Evolutionary conservation across 441 rosid species (phyloP).

Genomic region (Populus trichocarpa): DNA sequence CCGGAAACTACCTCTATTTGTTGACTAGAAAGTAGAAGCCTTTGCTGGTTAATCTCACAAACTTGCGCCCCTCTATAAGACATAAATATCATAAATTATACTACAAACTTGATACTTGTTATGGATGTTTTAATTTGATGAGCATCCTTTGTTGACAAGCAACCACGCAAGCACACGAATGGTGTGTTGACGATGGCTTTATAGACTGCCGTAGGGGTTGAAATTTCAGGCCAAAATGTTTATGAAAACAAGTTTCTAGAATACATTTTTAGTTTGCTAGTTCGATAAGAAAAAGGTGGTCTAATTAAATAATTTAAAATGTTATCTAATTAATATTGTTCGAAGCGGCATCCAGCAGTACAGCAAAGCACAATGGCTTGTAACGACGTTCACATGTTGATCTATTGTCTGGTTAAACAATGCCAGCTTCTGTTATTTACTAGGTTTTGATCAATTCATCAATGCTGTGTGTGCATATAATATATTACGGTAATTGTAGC

Average conservation of each 20-base stretch:
- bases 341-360: not conserved
- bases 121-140: not conserved
- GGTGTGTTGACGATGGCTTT: conserved; percentile 13
- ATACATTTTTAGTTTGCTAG: not conserved
- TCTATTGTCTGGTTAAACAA: not conserved
- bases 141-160: conserved; percentile 32
- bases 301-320: not conserved
- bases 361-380: conserved; percentile 3
- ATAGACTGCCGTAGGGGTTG: conserved; percentile 20
- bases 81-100: not conserved
- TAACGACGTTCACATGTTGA: conserved; percentile 9
- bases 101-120: not conserved
- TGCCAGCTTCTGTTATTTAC: not conserved
- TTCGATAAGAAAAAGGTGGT: not conserved
- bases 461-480: not conserved
- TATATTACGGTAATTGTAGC: not conserved
- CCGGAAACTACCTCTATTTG: not conserved
- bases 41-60: not conserved
- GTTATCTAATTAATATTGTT: not conserved
- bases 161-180: conserved; percentile 8
- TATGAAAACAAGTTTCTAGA: conserved; percentile 7
- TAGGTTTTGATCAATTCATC: not conserved
- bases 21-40: not conserved
- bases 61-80: not conserved
- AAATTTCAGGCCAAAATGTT: conserved; percentile 13